These are phyloP conservation scores for Carnegiea gigantea DNA, from an alignment of 179 eudicot genomes.

Conservation along the genomic window DNA sequence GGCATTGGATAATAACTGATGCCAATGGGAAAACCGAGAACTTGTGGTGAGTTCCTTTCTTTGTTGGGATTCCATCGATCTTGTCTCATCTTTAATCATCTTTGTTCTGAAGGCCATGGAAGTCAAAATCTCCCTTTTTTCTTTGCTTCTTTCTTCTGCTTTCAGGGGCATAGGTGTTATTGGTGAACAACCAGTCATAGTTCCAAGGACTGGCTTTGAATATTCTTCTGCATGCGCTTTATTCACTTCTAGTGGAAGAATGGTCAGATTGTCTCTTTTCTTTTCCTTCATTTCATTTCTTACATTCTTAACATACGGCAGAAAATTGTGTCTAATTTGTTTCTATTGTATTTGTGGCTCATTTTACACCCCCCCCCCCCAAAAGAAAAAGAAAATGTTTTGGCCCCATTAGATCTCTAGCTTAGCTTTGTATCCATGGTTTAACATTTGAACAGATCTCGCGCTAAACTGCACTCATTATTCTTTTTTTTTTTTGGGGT, in stretches of 20 bases:
- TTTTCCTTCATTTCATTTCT: not conserved
- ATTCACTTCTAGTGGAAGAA: conserved; percentile 80
- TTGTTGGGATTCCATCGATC: not conserved
- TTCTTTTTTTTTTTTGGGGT: no score
- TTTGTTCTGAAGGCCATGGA: not conserved
- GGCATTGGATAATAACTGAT: conserved; percentile 98
- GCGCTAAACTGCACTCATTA: no score
- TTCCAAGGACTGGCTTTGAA: conserved; percentile 87
- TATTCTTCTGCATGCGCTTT: conserved; percentile 97
- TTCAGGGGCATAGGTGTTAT: conserved; percentile 90
- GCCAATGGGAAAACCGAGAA: conserved; percentile 84
- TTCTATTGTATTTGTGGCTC: no score
- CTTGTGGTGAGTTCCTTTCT: conserved; percentile 60
- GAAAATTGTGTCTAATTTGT: not conserved
- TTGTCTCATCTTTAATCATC: not conserved
- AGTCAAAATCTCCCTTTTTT: not conserved
- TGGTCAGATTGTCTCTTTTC: conserved; percentile 51
- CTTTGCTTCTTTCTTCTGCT: conserved; percentile 3
- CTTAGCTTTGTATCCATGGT: not conserved
- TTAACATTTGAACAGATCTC: no score
- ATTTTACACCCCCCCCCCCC: no score
- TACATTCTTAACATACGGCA: not conserved
- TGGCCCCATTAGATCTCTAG: not conserved
- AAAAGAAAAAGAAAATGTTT: no score
- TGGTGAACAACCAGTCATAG: conserved; percentile 96